A percentile compares a stretch with the other conserved stretches of the same genome.
Evolutionary conservation across 305 asterid species (phyloP).

Genomic region (Fraxinus xanthoxyloides): DNA sequence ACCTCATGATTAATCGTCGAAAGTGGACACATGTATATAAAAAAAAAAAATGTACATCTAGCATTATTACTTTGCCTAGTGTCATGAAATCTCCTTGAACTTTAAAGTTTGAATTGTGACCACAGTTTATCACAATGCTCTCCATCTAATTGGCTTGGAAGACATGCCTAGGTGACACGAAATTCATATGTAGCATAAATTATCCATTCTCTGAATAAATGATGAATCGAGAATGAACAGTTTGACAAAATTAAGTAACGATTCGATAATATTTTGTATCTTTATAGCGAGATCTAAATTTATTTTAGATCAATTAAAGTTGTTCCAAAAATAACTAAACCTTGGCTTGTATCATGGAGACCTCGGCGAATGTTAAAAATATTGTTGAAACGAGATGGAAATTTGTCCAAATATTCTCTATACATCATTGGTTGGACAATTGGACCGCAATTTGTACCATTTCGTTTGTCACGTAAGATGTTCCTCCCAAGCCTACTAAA

Average conservation of each 20-base stretch:
- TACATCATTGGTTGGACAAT: neutral
- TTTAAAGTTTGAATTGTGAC: neutral
- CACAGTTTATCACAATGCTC: neutral
- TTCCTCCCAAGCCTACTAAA: constrained; percentile 21
- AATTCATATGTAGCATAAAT: neutral
- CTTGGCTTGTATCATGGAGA: neutral
- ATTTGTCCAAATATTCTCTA: neutral
- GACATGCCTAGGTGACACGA: neutral
- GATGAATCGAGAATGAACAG: neutral
- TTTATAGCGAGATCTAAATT: too few species aligned
- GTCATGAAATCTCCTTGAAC: neutral
- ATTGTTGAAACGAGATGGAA: neutral
- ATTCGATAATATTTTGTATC: too few species aligned
- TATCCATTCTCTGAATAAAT: too few species aligned
- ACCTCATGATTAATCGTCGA: too few species aligned
- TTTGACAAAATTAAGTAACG: neutral
- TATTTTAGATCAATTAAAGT: too few species aligned
- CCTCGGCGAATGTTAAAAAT: too few species aligned
- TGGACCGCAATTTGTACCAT: neutral
- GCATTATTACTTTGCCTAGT: neutral
- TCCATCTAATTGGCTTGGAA: neutral
- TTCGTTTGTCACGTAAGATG: too few species aligned
- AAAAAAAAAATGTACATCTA: too few species aligned
- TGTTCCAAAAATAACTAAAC: neutral
- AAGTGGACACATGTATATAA: too few species aligned